phyloP scores from a whole-genome alignment of 2,329 filamentous ascomycete genomes.

The Pseudogymnoascus sp. region DNA sequence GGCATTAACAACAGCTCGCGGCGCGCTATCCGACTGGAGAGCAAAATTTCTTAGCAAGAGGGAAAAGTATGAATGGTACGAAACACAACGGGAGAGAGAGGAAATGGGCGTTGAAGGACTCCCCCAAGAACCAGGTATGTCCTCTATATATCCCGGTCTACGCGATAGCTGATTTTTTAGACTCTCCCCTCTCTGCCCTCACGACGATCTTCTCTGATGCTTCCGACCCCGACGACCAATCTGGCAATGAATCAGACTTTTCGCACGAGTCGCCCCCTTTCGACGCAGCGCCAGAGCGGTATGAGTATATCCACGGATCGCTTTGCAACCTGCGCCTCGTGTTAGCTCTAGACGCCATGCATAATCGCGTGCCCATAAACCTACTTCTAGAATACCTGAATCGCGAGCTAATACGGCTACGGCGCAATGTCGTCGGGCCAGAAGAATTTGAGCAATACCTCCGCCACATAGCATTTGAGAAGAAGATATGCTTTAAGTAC shows the following conservation, averaged over 20 bases:
- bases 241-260: not conserved
- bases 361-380: slow-evolving; percentile 3
- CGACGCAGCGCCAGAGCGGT: not conserved
- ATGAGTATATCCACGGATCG: not conserved
- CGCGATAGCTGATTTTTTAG: not conserved
- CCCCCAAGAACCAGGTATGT: not conserved
- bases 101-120: not conserved
- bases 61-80: not conserved
- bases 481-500: slow-evolving; percentile 1
- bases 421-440: not conserved
- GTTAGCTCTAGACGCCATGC: not conserved
- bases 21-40: not conserved
- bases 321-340: not conserved
- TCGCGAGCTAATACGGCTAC: not conserved
- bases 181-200: not conserved
- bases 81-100: not conserved
- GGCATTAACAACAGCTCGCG: not conserved
- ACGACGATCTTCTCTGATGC: not conserved
- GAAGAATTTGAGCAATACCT: not conserved
- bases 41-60: slow-evolving; percentile 2
- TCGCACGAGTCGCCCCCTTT: not conserved
- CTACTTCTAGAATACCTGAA: slow-evolving; percentile 1
- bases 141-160: not conserved
- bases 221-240: not conserved
- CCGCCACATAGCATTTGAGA: not conserved